A percentile compares a stretch with the other conserved stretches of the same genome.
Evolutionary conservation across 164 flowering plant species (phyloP).

Genomic region (Aristolochia contorta): DNA sequence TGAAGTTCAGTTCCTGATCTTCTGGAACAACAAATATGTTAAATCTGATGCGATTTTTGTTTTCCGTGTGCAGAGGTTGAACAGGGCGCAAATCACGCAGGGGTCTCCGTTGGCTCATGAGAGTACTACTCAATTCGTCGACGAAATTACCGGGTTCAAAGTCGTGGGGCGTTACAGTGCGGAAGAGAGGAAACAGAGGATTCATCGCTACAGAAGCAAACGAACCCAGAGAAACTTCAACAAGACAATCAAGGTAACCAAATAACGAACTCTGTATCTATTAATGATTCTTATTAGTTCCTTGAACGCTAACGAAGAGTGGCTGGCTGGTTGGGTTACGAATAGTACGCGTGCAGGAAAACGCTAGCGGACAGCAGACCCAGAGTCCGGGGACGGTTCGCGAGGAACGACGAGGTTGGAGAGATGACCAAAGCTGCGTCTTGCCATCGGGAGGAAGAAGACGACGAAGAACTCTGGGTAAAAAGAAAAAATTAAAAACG

Average conservation of each 20-base stretch:
- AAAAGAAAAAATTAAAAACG: constrained; percentile 3
- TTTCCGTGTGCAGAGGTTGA: constrained; percentile 16
- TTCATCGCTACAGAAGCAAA: constrained; percentile 62
- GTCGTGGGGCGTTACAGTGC: constrained; percentile 45
- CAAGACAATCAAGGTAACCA: constrained; percentile 79
- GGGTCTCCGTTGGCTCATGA: constrained; percentile 26
- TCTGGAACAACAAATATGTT: too few species aligned
- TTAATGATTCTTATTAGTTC: too few species aligned
- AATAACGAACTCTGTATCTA: background rate
- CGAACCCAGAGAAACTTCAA: constrained; percentile 80
- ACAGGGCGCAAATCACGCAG: constrained; percentile 12
- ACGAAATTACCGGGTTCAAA: constrained; percentile 27
- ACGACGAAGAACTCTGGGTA: constrained; percentile 61
- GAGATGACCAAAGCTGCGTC: constrained; percentile 21
- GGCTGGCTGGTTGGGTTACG: too few species aligned
- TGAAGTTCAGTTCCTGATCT: too few species aligned
- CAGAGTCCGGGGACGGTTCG: constrained; percentile 72
- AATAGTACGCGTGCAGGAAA: constrained; percentile 83
- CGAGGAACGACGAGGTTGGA: constrained; percentile 57
- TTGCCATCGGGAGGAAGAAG: constrained; percentile 20
- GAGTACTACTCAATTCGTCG: constrained; percentile 19
- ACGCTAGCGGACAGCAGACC: constrained; percentile 78
- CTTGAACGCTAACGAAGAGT: too few species aligned
- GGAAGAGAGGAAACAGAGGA: constrained; percentile 74
- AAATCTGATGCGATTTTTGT: too few species aligned